Evolutionary conservation across 2,329 filamentous ascomycete genomes (phyloP).

Genomic region (Plectosphaerella cucumerina): DNA sequence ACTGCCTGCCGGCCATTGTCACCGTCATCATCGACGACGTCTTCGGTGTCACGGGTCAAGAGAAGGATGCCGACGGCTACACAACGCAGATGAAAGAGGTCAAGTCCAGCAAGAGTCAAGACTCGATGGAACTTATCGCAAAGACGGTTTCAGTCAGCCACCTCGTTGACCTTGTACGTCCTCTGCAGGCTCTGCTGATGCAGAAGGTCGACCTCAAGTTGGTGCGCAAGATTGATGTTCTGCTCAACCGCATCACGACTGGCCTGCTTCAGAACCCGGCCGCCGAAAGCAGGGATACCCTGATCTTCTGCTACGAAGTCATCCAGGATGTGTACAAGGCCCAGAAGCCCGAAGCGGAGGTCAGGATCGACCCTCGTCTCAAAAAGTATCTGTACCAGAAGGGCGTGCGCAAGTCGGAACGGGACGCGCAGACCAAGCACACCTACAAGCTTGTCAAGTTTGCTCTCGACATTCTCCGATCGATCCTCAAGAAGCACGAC

Average conservation of each 20-base stretch:
- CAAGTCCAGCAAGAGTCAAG: constrained; percentile 96
- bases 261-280: constrained; percentile 80
- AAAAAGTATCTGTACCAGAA: constrained; percentile 78
- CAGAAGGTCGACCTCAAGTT: constrained; percentile 82
- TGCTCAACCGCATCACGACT: constrained; percentile 76
- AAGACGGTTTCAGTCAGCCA: constrained; percentile 73
- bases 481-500: constrained; percentile 82
- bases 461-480: constrained; percentile 79
- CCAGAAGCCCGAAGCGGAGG: constrained; percentile 44
- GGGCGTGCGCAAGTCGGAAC: constrained; percentile 69
- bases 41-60: constrained; percentile 86
- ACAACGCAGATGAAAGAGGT: constrained; percentile 95
- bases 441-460: constrained; percentile 87
- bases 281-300: constrained; percentile 71
- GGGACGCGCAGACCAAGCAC: constrained; percentile 71
- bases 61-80: constrained; percentile 96
- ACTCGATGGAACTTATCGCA: constrained; percentile 91
- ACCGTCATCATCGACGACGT: constrained; percentile 95
- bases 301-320: constrained; percentile 95
- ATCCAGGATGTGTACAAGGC: constrained; percentile 80
- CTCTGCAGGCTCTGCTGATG: constrained; percentile 71
- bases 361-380: constrained; percentile 57
- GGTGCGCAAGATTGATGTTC: constrained; percentile 84
- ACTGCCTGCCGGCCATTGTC: constrained; percentile 75
- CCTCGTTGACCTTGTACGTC: constrained; percentile 71